Base-by-base conservation (phyloP, 2,329 filamentous ascomycete species). In the Epichloe hybrida region DNA sequence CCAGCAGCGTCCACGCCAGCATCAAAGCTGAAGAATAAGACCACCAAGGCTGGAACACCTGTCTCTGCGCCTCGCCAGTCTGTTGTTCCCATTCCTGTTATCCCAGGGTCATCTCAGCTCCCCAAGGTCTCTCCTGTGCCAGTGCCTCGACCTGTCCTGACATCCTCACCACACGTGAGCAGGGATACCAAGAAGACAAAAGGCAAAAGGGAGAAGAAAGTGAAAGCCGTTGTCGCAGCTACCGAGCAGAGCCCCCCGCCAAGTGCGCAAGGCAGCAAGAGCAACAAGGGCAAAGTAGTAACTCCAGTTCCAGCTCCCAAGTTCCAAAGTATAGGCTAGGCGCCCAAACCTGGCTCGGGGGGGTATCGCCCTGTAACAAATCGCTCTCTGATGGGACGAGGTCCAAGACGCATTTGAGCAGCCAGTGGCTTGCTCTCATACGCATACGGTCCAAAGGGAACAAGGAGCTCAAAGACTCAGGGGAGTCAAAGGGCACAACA, bases 71-170 rank as follows among this genome's bases (percentile, higher is more conserved):
- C 60, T 44, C 57, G 62, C 9, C 62, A 64, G 46, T 62, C 63
- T 17, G 56, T 55, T 4, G 61, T 67, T 4, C 67, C 64, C 7
- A 55, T 69, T 5, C 70, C 69, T 9, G 57, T 52, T n/a, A 54
- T 69, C 12, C 68, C 66, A 35, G 52, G 53, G 36, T 58, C 62
- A 21, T 60, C 61, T 7, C 62, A 62, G 3, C 61, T 54, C 51
- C 51, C 54, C 40, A 61, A 58, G 44, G 54, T 57, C 21, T 60
- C 63, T 11, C 56, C 61, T 11, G 57, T 58, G 3, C 58, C 61
- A 21, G 34, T 57, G 39, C 54, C 59, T n/a, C 51, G 47, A 15
- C 54, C 54, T 31, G 43, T 39, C 20, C 38, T 39, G 3, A 15
- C 47, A 35, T 50, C 56, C 3, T 60, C 57, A 3, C 59, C 64